Evolutionary conservation across 306 rosid genomes (phyloP).

Genomic region (Cicer arietinum): DNA sequence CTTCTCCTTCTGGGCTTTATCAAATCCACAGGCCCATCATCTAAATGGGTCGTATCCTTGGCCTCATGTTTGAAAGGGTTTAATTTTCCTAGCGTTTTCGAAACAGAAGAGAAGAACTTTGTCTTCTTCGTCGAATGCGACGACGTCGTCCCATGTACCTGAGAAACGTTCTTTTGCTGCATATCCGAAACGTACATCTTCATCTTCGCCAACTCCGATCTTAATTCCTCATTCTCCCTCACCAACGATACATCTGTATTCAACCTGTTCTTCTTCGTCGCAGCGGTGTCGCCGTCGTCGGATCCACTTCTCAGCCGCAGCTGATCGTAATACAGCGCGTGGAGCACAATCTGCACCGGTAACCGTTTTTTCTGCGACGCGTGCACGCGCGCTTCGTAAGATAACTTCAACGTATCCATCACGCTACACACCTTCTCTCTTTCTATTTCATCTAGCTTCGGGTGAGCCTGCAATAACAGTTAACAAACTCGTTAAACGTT

Average conservation of each 20-base stretch:
- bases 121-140: slow-evolving; percentile 40
- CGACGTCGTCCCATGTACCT: slow-evolving; percentile 45
- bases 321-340: slow-evolving; percentile 89
- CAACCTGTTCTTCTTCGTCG: slow-evolving; percentile 52
- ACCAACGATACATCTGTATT: slow-evolving; percentile 69
- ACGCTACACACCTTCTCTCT: slow-evolving; percentile 88
- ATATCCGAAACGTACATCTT: slow-evolving; percentile 74
- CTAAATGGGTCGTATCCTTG: slow-evolving; percentile 68
- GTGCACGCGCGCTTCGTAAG: slow-evolving; percentile 83
- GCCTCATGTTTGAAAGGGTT: slow-evolving; percentile 85
- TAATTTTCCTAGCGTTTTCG: slow-evolving; percentile 73
- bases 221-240: slow-evolving; percentile 77
- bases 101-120: slow-evolving; percentile 72
- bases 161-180: slow-evolving; percentile 44
- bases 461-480: slow-evolving; percentile 63
- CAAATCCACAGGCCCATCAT: slow-evolving; percentile 59
- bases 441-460: slow-evolving; percentile 82
- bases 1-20: slow-evolving; percentile 87
- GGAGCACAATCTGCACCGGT: slow-evolving; percentile 84
- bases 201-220: slow-evolving; percentile 78
- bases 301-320: slow-evolving; percentile 71
- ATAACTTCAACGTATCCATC: slow-evolving; percentile 78
- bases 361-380: slow-evolving; percentile 88
- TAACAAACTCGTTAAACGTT: neutral
- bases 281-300: slow-evolving; percentile 36